phyloP scores from a whole-genome alignment of 169 alveolate species.

The Plasmodium knowlesi region DNA sequence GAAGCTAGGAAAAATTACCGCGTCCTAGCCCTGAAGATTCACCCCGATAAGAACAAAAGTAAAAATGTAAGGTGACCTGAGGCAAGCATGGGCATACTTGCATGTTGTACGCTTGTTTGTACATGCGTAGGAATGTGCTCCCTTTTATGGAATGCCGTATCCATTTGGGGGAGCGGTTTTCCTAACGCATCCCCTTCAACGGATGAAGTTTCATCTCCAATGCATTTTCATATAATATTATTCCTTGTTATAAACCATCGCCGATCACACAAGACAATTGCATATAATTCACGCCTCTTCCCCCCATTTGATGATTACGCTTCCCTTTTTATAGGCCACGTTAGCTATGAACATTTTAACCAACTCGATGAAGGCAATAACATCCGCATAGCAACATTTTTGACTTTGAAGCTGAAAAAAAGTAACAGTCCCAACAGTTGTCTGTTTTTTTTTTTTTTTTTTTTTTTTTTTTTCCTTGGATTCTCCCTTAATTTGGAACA shows the following conservation, averaged over 20 bases:
- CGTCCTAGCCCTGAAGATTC: constrained; percentile 35
- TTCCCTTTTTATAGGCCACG: constrained; percentile 8
- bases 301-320: neutral
- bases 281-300: neutral
- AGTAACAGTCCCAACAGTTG: neutral
- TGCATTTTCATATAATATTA: neutral
- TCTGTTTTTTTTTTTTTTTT: constrained; percentile 3
- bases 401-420: neutral
- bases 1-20: constrained; percentile 30
- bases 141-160: neutral
- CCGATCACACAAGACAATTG: neutral
- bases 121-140: neutral
- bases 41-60: constrained; percentile 58
- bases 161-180: neutral
- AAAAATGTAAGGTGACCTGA: constrained; percentile 23
- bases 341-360: constrained; percentile 56
- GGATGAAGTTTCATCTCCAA: neutral
- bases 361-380: constrained; percentile 26
- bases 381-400: neutral
- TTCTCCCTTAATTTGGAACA: neutral
- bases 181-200: neutral
- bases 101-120: neutral
- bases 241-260: neutral
- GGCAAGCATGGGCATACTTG: neutral
- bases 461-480: too few relatives aligned